Evolutionary conservation across 108 stramenopile species (phyloP).

Genomic region (Skeletonema marinoi): DNA sequence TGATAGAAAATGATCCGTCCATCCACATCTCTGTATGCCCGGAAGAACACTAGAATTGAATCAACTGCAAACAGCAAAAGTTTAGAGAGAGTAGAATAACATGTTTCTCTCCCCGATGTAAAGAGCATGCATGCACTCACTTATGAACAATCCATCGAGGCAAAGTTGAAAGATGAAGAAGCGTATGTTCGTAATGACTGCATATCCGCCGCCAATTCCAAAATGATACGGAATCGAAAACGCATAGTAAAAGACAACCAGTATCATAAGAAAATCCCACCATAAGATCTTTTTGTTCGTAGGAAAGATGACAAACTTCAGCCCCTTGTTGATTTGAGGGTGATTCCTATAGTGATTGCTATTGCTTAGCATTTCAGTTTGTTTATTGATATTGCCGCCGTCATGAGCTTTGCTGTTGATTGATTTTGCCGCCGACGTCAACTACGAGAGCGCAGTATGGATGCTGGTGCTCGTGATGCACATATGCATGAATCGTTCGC

Average conservation of each 20-base stretch:
- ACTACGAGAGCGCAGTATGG: no score
- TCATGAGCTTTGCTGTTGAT: no score
- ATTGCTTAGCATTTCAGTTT: background rate
- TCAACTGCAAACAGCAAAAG: conserved; percentile 53
- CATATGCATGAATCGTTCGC: no score
- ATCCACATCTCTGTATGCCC: conserved; percentile 30
- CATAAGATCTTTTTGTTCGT: conserved; percentile 8
- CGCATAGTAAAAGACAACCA: conserved; percentile 30
- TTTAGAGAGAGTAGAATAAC: conserved; percentile 1
- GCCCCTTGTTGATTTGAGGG: conserved; percentile 12
- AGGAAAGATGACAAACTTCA: conserved; percentile 44
- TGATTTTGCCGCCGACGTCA: no score
- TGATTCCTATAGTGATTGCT: background rate
- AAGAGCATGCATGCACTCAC: background rate
- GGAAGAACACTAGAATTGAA: conserved; percentile 51
- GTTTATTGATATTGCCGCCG: no score
- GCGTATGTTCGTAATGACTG: background rate
- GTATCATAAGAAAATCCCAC: conserved; percentile 54
- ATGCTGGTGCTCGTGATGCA: no score
- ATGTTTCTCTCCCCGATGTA: conserved; percentile 18
- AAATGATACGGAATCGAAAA: conserved; percentile 43
- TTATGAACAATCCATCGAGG: background rate
- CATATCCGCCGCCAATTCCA: conserved; percentile 29
- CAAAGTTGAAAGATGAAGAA: background rate
- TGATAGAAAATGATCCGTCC: conserved; percentile 31